Base-by-base conservation (phyloP, 2,329 filamentous ascomycete genomes). In the Coniosporium tulheliwenetii region DNA sequence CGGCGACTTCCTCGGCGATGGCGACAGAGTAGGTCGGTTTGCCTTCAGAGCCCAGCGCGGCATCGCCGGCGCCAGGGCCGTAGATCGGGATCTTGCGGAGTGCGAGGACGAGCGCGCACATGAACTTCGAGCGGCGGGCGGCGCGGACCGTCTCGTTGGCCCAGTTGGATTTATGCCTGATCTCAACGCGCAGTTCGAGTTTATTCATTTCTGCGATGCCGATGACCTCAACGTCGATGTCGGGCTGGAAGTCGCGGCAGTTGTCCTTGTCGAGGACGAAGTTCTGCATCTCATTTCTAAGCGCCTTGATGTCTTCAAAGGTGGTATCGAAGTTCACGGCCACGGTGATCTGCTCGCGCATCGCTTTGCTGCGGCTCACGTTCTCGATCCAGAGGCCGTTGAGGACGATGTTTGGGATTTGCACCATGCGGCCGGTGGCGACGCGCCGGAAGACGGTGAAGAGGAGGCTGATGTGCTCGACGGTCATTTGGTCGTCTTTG, bases 81-180 rank as follows among this genome's bases (percentile, higher is more conserved):
- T 85, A 73, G 54, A 98, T 89, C 8, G 87, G 89, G 13, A 98
- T 72, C 63, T 81, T 86, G 62, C 85, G 83, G 43, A 95, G 66
- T 3, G 89, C 86, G 8, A 86, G 62, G 4, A 91, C 79, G 43
- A 98, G 68, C 1, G 91, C 91, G 55, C 87, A 94, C 78, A 96
- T 93, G 65, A 98, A 96, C 62, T 94, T 96, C 58, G 83, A 93
- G 45, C 89, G 79, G 40, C 87, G 78, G 5, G 81, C 73, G 13
- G 80, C 79, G 34, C 87, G 81, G 34, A 95, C 72, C 1, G 75
- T 71, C 50, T 94, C 89, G 60, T 95, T 70, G 29, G 64, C 59
- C 64, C 66, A 70, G 48, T 70, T 70, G 50, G 59, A 62, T 45
- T 59, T 59, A 41, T 59, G 54, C 37, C 44, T 43, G 42, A 59